Conservation (phyloP, 495 filamentous ascomycete species). For the Penicillium canariense region DNA sequence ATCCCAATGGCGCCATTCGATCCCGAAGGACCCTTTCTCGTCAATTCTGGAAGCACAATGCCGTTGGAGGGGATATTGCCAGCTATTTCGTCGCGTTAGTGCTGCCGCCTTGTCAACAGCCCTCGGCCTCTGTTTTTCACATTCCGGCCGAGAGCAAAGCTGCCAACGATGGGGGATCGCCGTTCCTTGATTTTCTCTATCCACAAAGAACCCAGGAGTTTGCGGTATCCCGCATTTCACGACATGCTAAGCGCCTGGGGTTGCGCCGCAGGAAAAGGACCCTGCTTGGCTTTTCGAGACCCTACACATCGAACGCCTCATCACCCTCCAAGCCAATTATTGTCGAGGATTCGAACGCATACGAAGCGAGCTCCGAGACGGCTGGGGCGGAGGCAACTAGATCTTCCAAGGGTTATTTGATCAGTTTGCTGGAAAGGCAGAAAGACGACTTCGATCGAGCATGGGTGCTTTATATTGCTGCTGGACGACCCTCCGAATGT, state of each 20-base stretch:
- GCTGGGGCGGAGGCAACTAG: background rate
- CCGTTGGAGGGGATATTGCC: conserved; percentile 54
- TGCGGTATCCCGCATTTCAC: conserved; percentile 22
- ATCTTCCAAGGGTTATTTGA: conserved; percentile 17
- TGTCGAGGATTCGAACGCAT: background rate
- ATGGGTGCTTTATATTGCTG: conserved; percentile 36
- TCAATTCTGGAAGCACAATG: conserved; percentile 65
- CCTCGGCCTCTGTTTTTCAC: conserved; percentile 15
- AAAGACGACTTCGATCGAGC: conserved; percentile 29
- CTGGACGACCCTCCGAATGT: conserved; percentile 26
- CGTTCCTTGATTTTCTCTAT: conserved; percentile 45
- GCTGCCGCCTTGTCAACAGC: conserved; percentile 23
- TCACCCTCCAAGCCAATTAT: conserved; percentile 7
- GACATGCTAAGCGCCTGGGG: conserved; percentile 23
- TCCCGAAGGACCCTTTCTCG: conserved; percentile 60
- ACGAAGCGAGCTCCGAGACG: background rate
- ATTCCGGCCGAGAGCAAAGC: conserved; percentile 9
- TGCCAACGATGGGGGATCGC: conserved; percentile 21
- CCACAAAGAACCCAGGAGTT: conserved; percentile 28
- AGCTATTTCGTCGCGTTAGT: conserved; percentile 42
- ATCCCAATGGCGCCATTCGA: conserved; percentile 51
- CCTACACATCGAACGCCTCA: conserved; percentile 29
- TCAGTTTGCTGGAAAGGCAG: conserved; percentile 17
- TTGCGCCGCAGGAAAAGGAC: conserved; percentile 32
- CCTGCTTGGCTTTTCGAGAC: conserved; percentile 22